Evolutionary conservation across 1,284 basidiomycete species (phyloP), one percentile per base, ranked within the genome.

Genomic region (Leccinum griseonigrum): DNA sequence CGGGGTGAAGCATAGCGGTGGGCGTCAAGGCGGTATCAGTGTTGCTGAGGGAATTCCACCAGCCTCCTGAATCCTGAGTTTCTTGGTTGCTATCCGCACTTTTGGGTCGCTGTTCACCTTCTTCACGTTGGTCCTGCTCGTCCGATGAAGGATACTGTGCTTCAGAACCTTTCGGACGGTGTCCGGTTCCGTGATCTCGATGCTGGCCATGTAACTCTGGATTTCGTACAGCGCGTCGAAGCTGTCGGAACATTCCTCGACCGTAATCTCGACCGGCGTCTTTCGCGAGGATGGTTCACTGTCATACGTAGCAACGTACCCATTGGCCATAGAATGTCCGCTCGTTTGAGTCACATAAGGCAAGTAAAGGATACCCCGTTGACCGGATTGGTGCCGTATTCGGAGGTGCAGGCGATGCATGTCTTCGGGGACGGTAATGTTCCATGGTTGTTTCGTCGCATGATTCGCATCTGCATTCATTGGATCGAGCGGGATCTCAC

Each of bases 401-500:
- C 16, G 71, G 68, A 53, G 72, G 69, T 28, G 70, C 77, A 9
- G 86, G 83, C 10, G 85, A 82, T 18, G 77, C 72, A 61, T 78
- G 81, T 54, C 81, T 81, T 40, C 65, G 64, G 46, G 81, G 76
- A 38, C 85, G 82, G 65, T 80, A 74, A 68, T 89, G 83, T 62
- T 91, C 91, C 82, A 90, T 85, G 3, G 91, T 26, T 26, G 22
- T 26, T 26, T 26, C 22, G 22, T 34, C 8, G 56, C 3, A 60
- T 22, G 58, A 54, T 3, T 16, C 16, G 63, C 60, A n/a, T 59
- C 55, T 2, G 58, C 29, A 7, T 76, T 78, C 54, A 81, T 83
- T 3, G 89, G 88, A 71, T 91, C 89, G 16, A 91, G 72, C 1
- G 89, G 88, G 64, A 91, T 89, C 6, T 73, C 54, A 51, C 13